Base-by-base conservation (phyloP, 2,329 filamentous ascomycete species). In the Diplodia mutila region DNA sequence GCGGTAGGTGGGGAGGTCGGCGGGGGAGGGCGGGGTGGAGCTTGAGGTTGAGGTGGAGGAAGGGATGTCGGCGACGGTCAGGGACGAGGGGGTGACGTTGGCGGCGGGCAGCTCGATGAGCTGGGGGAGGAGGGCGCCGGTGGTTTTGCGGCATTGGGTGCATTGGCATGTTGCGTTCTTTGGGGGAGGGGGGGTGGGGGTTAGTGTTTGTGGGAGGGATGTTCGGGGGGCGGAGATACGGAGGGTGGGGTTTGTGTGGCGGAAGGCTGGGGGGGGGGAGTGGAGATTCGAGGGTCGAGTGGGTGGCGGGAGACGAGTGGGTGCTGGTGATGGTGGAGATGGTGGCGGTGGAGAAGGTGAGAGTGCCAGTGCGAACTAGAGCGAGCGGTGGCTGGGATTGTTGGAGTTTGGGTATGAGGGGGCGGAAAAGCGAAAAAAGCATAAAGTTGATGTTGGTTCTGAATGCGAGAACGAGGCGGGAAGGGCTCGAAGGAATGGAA, bases 161-260 rank as follows among this genome's bases (percentile, higher is more conserved):
- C 73, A 75, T 69, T 76, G 73, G 66, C 73, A 75, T 9, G 71
- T 70, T 25, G 73, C 72, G 49, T 74, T 74, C 73, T 75, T 32
- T 52, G 14, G 29, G 29, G 29, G 29, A 8, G 2, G 29, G 29
- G 29, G 29, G 29, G 29, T 32, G 29, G 29, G 29, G 8, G 32
- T 6, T n/a, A 6, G 54, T 9, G 1, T 14, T 14, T n/a, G 52
- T n/a, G 27, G 12, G 4, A 25, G 27, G 27, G 27, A 23, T 27
- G 49, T n/a, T n/a, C n/a, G n/a, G n/a, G n/a, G n/a, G n/a, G n/a
- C n/a, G n/a, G n/a, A n/a, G n/a, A n/a, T n/a, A n/a, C n/a, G n/a
- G n/a, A n/a, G n/a, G n/a, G n/a, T n/a, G n/a, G n/a, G n/a, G n/a
- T n/a, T n/a, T n/a, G n/a, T n/a, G n/a, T n/a, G n/a, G n/a, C n/a